These are phyloP conservation scores for Boletales sp. DNA, from an alignment of 768 basidiomycete genomes.

Conservation along the genomic window DNA sequence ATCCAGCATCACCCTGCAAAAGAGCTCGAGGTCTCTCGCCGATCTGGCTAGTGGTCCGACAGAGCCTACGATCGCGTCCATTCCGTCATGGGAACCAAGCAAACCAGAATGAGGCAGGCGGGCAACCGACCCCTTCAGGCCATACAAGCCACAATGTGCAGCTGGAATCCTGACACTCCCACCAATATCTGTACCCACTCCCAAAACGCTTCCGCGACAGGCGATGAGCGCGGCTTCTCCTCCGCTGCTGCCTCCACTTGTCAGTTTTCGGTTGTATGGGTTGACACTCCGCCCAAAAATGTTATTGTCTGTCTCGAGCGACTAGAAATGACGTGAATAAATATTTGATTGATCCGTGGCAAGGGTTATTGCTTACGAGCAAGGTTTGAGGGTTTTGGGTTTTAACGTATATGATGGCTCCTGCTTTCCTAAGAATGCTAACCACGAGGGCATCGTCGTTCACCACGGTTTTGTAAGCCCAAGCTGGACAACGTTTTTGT, in stretches of 20 bases:
- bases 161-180: conserved; percentile 45
- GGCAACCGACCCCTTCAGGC: conserved; percentile 45
- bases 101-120: conserved; percentile 51
- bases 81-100: conserved; percentile 47
- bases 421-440: conserved; percentile 41
- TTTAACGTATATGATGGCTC: conserved; percentile 44
- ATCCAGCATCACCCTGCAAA: conserved; percentile 46
- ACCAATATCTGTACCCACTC: conserved; percentile 48
- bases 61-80: conserved; percentile 51
- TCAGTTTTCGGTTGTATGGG: conserved; percentile 51
- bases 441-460: conserved; percentile 43
- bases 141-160: conserved; percentile 40
- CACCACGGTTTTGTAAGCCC: conserved; percentile 37
- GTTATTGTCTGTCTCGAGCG: conserved; percentile 53
- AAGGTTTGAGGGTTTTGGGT: conserved; percentile 49
- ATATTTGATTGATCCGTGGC: not conserved
- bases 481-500: conserved; percentile 30
- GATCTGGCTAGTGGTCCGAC: conserved; percentile 48
- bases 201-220: conserved; percentile 38
- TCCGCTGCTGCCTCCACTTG: conserved; percentile 46
- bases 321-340: conserved; percentile 30
- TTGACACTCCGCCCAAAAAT: conserved; percentile 61
- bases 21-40: conserved; percentile 46
- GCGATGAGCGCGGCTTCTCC: conserved; percentile 47
- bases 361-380: conserved; percentile 33